phyloP scores from a whole-genome alignment of 495 filamentous ascomycete species.

The Platismatia glauca region DNA sequence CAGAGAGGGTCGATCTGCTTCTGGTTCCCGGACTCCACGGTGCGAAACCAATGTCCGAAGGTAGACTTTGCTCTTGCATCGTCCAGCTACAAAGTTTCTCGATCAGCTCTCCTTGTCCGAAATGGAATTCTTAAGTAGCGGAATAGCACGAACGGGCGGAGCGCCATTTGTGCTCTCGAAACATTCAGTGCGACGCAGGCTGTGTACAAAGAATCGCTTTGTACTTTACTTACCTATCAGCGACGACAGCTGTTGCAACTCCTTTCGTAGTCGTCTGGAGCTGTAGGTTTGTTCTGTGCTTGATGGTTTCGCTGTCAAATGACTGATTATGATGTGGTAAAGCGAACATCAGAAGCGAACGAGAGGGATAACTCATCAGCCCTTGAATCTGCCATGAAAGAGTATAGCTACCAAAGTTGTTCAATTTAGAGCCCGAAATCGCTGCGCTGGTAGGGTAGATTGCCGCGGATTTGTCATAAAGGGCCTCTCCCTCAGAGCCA shows the following conservation, averaged over 20 bases:
- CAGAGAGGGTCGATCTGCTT: constrained; percentile 42
- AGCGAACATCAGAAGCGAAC: constrained; percentile 70
- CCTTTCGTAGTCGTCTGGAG: constrained; percentile 86
- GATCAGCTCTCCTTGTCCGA: neutral
- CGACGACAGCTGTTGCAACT: constrained; percentile 58
- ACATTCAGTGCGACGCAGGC: neutral
- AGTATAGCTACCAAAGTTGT: constrained; percentile 56
- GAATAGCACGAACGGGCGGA: neutral
- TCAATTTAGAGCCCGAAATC: constrained; percentile 54
- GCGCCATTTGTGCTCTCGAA: neutral
- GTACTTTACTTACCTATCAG: constrained; percentile 35
- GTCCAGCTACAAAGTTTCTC: constrained; percentile 46
- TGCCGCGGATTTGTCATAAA: constrained; percentile 69
- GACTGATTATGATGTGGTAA: constrained; percentile 77
- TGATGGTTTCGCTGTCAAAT: constrained; percentile 53
- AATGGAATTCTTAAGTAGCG: neutral
- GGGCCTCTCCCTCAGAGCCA: constrained; percentile 48
- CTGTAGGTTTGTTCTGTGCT: constrained; percentile 47
- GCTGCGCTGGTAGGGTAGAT: constrained; percentile 56
- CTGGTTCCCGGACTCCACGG: constrained; percentile 59
- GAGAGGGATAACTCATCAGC: constrained; percentile 23
- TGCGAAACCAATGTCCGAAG: constrained; percentile 60
- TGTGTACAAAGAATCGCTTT: neutral
- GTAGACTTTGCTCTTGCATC: constrained; percentile 64
- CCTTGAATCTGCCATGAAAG: constrained; percentile 64